Evolutionary conservation across 345 rosid genomes (phyloP), one percentile per base, ranked within the genome.

Genomic region (Eucalyptus paniculata): DNA sequence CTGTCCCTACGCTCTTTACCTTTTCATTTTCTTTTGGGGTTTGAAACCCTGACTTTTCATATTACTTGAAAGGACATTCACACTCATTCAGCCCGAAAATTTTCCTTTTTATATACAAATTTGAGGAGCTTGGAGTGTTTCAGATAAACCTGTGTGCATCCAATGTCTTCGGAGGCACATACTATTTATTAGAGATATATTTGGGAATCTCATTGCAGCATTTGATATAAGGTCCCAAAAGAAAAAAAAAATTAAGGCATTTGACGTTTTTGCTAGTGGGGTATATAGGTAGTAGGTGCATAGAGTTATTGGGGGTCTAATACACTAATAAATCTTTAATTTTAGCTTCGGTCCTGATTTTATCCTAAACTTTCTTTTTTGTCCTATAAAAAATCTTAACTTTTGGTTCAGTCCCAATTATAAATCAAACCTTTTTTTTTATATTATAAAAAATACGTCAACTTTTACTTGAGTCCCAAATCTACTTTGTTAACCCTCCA

Each of bases 321-420:
- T 56, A 56, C 60, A 23, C 60, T 56, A 56, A 23, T 21, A 9
- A 56, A 56, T 56, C 28, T 56, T 23, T 54, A 21, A 7, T 54
- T 54, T 54, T 23, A 1, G 60, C 6, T 23, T 23, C 2, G 0
- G 0, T 56, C 11, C 12, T 1, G 2, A 56, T 56, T 56, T 56
- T 56, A 8, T 9, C 28, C 28, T 56, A 23, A 56, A 3, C 9
- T 51, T 51, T n/a, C n/a, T 51, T 1, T 51, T 51, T 51, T 23
- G 2, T 56, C 28, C 60, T 23, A 9, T 56, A 56, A 56, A 56
- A 23, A 23, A 23, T 56, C 60, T 23, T 24, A 54, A 56, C 28
- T 56, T 56, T 23, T 56, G 60, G 6, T 54, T 23, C 3, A 54
- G 1, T 56, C 60, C 19, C 19, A 54, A 54, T 56, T 56, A 23